Conservation (phyloP, 192 early-diverging fungal species). For the Diversispora epigaea region DNA sequence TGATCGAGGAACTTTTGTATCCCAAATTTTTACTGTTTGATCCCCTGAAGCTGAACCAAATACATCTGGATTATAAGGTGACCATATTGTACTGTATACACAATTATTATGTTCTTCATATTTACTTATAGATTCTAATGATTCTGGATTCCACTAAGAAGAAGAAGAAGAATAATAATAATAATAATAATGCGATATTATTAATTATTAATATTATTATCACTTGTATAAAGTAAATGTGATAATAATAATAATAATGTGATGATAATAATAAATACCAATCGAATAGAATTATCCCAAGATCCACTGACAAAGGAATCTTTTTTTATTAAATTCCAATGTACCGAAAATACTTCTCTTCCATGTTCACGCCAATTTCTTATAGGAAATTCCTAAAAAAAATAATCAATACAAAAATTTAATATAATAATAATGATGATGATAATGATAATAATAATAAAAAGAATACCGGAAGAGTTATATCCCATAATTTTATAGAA, state of each 20-base stretch:
- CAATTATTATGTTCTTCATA: slow-evolving; percentile 90
- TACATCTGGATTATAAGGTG: slow-evolving; percentile 68
- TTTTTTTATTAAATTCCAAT: slow-evolving; percentile 93
- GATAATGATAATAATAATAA: background rate
- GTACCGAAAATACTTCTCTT: slow-evolving; percentile 89
- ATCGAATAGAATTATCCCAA: slow-evolving; percentile 93
- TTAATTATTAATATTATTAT: too few relatives aligned
- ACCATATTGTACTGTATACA: slow-evolving; percentile 89
- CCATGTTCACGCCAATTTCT: slow-evolving; percentile 90
- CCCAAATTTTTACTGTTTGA: slow-evolving; percentile 90
- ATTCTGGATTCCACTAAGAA: slow-evolving; percentile 82
- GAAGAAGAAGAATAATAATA: background rate
- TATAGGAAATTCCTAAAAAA: slow-evolving; percentile 77
- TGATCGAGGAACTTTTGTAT: slow-evolving; percentile 66
- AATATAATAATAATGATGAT: slow-evolving; percentile 1
- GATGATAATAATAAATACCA: slow-evolving; percentile 59
- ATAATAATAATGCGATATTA: background rate
- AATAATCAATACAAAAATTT: background rate
- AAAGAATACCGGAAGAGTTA: slow-evolving; percentile 65
- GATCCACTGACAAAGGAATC: slow-evolving; percentile 87
- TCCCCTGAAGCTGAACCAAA: slow-evolving; percentile 94
- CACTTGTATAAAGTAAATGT: background rate
- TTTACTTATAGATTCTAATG: slow-evolving; percentile 73
- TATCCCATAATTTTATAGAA: slow-evolving; percentile 92
- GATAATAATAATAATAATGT: slow-evolving; percentile 34